These are phyloP conservation scores for Phytophthora vignae DNA, from an alignment of 352 stramenopile species.

Conservation along the genomic window DNA sequence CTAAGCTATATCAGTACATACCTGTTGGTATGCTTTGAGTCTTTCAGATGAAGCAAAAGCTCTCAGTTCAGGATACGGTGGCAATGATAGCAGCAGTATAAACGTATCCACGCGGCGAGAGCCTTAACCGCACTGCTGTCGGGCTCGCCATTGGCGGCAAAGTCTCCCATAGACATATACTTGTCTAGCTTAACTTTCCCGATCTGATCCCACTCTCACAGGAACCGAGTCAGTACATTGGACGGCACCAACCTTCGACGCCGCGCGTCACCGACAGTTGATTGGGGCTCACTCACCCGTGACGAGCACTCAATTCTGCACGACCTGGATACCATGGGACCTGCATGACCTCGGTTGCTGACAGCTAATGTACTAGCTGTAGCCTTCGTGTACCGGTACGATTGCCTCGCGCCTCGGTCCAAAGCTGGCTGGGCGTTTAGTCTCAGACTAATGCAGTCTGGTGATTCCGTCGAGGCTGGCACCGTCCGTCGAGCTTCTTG, in stretches of 20 bases:
- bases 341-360: slow-evolving; percentile 1
- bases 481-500: not conserved
- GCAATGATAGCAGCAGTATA: too few species aligned
- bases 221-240: not conserved
- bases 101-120: too few species aligned
- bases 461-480: not conserved
- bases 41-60: too few species aligned
- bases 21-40: too few species aligned
- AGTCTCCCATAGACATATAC: not conserved
- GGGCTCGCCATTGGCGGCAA: too few species aligned
- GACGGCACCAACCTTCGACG: slow-evolving; percentile 17
- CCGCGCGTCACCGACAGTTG: slow-evolving; percentile 30
- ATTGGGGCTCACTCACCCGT: slow-evolving; percentile 17
- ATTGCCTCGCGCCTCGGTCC: too few species aligned
- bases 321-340: not conserved
- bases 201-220: not conserved
- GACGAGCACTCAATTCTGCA: not conserved
- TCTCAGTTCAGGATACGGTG: too few species aligned
- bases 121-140: too few species aligned
- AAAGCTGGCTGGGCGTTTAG: too few species aligned
- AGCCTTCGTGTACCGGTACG: not conserved
- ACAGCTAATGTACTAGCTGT: too few species aligned
- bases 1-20: not conserved
- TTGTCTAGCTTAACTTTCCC: not conserved
- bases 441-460: too few species aligned